A percentile compares a stretch with the other conserved stretches of the same genome.
These are phyloP conservation scores for Sanghuangporus weigelae DNA, from an alignment of 1,284 basidiomycete species.

Conservation along the genomic window DNA sequence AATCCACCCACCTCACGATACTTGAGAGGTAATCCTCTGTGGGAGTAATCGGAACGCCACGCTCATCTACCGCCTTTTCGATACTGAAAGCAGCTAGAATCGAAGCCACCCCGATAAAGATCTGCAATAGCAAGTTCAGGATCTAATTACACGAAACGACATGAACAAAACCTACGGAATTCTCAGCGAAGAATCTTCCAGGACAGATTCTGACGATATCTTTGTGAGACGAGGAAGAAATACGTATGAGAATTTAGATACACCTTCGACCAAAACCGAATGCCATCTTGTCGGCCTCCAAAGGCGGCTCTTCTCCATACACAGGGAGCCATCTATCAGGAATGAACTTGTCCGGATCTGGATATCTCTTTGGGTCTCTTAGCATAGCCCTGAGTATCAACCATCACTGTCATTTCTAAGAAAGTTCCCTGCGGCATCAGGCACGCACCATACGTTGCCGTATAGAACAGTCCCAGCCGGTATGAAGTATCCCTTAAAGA, in stretches of 20 bases:
- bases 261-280: constrained; percentile 7
- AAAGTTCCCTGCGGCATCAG: background rate
- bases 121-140: background rate
- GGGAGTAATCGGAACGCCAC: constrained; percentile 13
- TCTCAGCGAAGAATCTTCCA: constrained; percentile 18
- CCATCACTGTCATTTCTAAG: background rate
- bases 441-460: constrained; percentile 20
- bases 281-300: background rate
- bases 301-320: background rate
- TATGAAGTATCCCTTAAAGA: constrained; percentile 20
- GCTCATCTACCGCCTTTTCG: constrained; percentile 13
- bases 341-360: constrained; percentile 5
- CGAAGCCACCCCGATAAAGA: constrained; percentile 8
- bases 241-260: background rate
- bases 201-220: constrained; percentile 17
- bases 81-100: constrained; percentile 21
- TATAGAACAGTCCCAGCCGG: constrained; percentile 17
- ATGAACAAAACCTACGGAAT: constrained; percentile 11
- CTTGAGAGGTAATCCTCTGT: background rate
- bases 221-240: background rate
- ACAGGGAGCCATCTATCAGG: constrained; percentile 6
- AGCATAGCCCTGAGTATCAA: background rate
- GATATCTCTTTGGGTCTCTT: background rate
- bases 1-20: constrained; percentile 1
- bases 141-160: background rate